Base-by-base conservation (phyloP, 768 basidiomycete genomes). In the Tricholoma terreum region DNA sequence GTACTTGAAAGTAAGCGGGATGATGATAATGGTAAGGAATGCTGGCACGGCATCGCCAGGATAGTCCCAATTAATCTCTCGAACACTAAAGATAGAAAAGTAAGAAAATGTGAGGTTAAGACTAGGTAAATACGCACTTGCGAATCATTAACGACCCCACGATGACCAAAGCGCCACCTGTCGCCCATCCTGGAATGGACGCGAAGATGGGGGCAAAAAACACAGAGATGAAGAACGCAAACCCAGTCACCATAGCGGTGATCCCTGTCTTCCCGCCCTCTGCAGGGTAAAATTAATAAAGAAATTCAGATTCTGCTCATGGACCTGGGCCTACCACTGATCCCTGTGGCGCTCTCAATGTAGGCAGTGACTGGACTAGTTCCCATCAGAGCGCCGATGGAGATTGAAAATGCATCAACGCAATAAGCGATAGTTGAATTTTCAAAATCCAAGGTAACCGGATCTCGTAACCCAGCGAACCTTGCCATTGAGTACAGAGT, bases 171-270 rank as follows among this genome's bases (percentile, higher is more conserved):
- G 91, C 90, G 55, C 92, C 87, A 12, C 92, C 92, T 1, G 92
- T 94, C 4, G 92, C 91, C 90, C 90, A 94, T 0, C 86, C 64
- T 0, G 92, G 92, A 52, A 94, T 91, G 10, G 88, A 90, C 9
- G 90, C 90, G 61, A 94, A 92, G 63, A 94, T 86, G 6, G 92
- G 92, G 15, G 92, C 83, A 65, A 94, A 94, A 79, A 94, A 94
- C 54, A 94, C 77, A 2, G 84, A 89, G 46, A 94, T 71, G 68
- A 93, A 88, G 80, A 94, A 94, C 62, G 84, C 81, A 43, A 91
- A 65, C 6, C 88, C 87, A 3, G 83, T 84, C 12, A 80, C 77
- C 55, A 93, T 80, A 3, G 88, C 92, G 0, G 92, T 88, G 51
- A 94, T 72, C 24, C 92, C 92, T 0, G 92, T 94, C 76, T 87